Percentiles rank a stretch among this genome's conserved stretches.
Conservation (phyloP, 2,329 filamentous ascomycete species). For the Thielaviopsis ethacetica region DNA sequence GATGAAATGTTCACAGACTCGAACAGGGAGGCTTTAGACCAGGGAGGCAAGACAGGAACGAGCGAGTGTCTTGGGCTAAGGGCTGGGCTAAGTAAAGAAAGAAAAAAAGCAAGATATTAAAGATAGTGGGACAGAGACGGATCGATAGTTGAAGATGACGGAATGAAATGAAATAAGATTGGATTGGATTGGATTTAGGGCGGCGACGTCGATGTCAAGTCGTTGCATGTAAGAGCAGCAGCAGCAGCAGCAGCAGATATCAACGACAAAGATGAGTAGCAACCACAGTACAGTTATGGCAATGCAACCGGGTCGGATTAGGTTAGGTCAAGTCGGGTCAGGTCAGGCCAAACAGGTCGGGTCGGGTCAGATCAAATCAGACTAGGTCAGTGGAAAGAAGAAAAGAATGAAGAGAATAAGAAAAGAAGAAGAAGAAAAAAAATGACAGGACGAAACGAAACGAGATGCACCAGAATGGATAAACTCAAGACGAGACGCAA, state of each 20-base stretch:
- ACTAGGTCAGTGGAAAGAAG: not conserved
- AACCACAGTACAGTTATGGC: not conserved
- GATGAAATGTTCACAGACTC: not conserved
- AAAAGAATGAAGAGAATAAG: not conserved
- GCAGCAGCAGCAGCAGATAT: not conserved
- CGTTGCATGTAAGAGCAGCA: not conserved
- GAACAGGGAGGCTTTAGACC: not conserved
- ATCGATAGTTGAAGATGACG: no score
- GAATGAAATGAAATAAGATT: no score
- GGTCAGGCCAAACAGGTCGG: not conserved
- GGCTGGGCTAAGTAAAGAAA: not conserved
- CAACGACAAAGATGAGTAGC: not conserved
- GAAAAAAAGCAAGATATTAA: constrained; percentile 10
- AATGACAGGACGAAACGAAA: not conserved
- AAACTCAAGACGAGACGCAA: no score
- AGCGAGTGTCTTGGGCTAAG: not conserved
- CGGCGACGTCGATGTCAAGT: not conserved
- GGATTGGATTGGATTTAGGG: not conserved
- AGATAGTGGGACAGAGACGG: not conserved
- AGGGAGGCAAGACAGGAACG: not conserved
- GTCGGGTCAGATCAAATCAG: not conserved
- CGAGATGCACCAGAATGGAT: not conserved
- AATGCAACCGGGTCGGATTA: not conserved
- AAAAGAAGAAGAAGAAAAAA: not conserved
- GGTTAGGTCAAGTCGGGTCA: not conserved